Conservation (phyloP, 2,329 filamentous ascomycete genomes). For the Diaporthe velutina region DNA sequence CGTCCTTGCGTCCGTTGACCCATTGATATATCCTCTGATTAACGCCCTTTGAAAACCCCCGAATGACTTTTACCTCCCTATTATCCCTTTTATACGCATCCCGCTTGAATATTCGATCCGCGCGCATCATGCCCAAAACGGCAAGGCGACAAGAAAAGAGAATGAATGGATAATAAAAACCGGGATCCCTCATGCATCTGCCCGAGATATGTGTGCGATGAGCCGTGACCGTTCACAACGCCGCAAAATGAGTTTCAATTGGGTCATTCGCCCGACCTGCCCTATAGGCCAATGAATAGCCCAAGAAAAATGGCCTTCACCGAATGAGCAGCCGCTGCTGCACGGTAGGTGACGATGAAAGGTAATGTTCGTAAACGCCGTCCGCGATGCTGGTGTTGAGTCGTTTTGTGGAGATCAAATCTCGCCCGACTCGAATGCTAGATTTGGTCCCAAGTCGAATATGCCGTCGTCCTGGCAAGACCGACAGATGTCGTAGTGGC, state of each 20-base stretch:
- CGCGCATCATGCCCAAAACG: background rate
- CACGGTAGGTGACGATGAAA: background rate
- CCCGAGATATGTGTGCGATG: background rate
- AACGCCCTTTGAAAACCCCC: conserved; percentile 31
- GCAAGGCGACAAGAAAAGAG: background rate
- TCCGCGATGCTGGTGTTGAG: conserved; percentile 33
- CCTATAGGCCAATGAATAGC: background rate
- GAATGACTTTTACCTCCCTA: conserved; percentile 23
- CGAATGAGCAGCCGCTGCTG: conserved; percentile 11
- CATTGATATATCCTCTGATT: conserved; percentile 34
- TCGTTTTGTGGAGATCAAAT: conserved; percentile 10
- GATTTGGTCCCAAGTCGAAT: conserved; percentile 25
- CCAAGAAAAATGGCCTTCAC: background rate
- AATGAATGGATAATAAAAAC: background rate
- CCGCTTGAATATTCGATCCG: background rate
- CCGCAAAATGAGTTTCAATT: conserved; percentile 16
- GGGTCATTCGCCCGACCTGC: background rate
- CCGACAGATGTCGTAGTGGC: conserved; percentile 9
- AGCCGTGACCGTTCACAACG: conserved; percentile 16
- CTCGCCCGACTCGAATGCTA: conserved; percentile 29
- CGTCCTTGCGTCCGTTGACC: conserved; percentile 13
- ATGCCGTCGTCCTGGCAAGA: background rate
- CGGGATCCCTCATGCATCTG: conserved; percentile 8
- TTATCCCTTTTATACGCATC: conserved; percentile 31
- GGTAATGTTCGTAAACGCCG: conserved; percentile 27